These are phyloP conservation scores for Ogataea nonfermentans DNA, from an alignment of 805 yeast species.

Conservation along the genomic window DNA sequence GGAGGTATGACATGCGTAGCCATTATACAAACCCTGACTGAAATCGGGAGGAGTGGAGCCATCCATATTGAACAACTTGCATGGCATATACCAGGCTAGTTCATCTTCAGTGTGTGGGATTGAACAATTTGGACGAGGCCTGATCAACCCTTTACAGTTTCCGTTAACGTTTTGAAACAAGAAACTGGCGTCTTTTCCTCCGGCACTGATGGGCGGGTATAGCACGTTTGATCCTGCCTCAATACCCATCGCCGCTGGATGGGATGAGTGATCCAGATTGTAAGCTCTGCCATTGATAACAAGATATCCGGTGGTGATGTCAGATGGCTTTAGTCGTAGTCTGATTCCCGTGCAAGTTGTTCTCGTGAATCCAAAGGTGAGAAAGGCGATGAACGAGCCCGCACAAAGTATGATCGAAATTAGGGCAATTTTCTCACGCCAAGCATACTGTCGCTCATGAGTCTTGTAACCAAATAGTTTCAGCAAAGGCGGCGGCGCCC, in stretches of 20 bases:
- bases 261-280: conserved; percentile 63
- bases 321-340: conserved; percentile 54
- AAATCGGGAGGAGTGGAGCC: conserved; percentile 69
- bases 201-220: conserved; percentile 85
- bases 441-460: conserved; percentile 84
- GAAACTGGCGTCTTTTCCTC: conserved; percentile 81
- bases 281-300: conserved; percentile 83
- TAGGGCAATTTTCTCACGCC: conserved; percentile 94
- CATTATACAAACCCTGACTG: conserved; percentile 63
- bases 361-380: conserved; percentile 87
- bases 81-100: conserved; percentile 96
- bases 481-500: conserved; percentile 83
- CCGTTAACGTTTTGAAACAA: conserved; percentile 91
- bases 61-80: conserved; percentile 65
- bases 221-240: conserved; percentile 66
- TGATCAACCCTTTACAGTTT: conserved; percentile 76
- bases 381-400: conserved; percentile 77
- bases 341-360: conserved; percentile 62
- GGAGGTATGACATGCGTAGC: conserved; percentile 91
- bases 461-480: conserved; percentile 72
- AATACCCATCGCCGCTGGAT: conserved; percentile 82
- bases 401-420: conserved; percentile 68
- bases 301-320: conserved; percentile 59
- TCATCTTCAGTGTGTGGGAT: conserved; percentile 66
- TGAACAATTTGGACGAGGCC: conserved; percentile 62